phyloP scores from a whole-genome alignment of 208 protist genomes.

The Novymonas esmeraldas region DNA sequence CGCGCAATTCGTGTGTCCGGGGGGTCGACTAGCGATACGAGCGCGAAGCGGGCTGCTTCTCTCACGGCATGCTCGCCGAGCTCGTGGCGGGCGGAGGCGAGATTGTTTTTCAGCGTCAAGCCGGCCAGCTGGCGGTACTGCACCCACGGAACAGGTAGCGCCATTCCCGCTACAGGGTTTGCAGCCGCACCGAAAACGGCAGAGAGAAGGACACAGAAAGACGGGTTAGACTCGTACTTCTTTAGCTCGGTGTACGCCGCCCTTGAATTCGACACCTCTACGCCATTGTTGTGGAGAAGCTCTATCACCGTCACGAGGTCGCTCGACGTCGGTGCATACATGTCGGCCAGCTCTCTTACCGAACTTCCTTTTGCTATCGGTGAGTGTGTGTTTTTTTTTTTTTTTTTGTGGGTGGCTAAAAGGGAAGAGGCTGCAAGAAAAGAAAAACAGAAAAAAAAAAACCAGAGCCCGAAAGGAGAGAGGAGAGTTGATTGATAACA shows the following conservation, averaged over 20 bases:
- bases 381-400: no score
- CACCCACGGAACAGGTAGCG: conserved; percentile 58
- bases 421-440: no score
- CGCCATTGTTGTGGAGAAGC: conserved; percentile 84
- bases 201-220: conserved; percentile 79
- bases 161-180: conserved; percentile 56
- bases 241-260: conserved; percentile 81
- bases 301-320: conserved; percentile 73
- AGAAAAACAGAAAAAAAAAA: no score
- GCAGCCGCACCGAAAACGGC: conserved; percentile 55
- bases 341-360: not conserved
- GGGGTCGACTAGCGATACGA: conserved; percentile 54
- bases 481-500: no score
- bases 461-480: no score
- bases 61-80: conserved; percentile 79
- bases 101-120: conserved; percentile 88
- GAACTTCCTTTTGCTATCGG: no score
- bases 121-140: conserved; percentile 80
- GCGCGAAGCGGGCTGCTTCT: conserved; percentile 62
- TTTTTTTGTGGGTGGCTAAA: no score
- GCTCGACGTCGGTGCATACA: conserved; percentile 54
- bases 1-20: conserved; percentile 64
- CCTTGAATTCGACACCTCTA: conserved; percentile 82
- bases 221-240: conserved; percentile 78
- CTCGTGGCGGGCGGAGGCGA: conserved; percentile 55